Evolutionary conservation across 306 rosid genomes (phyloP).

Genomic region (Vigna mungo): DNA sequence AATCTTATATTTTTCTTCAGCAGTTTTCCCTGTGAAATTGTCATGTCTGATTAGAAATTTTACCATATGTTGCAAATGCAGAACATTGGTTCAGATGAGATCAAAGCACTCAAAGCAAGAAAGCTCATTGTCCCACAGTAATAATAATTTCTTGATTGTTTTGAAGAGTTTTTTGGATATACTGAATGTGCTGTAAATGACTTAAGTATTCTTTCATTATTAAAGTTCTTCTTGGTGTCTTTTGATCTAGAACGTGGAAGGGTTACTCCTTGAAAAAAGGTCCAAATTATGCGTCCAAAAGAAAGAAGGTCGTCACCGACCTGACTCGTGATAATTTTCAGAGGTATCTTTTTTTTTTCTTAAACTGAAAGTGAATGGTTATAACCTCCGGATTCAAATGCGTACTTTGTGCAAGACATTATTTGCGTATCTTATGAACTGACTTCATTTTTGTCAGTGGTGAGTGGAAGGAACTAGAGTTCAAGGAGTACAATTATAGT

Average conservation of each 20-base stretch:
- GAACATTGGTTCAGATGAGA: conserved; percentile 67
- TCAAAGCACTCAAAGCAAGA: conserved; percentile 77
- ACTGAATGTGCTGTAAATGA: conserved; percentile 10
- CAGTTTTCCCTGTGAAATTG: conserved; percentile 30
- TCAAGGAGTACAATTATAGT: conserved; percentile 81
- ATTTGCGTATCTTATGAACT: conserved; percentile 8
- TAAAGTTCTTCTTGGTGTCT: conserved; percentile 11
- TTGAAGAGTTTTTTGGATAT: background rate
- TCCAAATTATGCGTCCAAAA: conserved; percentile 79
- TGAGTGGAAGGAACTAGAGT: conserved; percentile 83
- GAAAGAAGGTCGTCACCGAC: conserved; percentile 80
- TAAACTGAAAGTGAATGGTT: background rate
- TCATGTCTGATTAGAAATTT: conserved; percentile 18
- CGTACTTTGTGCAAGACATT: conserved; percentile 20
- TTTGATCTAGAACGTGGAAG: conserved; percentile 70
- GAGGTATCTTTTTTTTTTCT: conserved; percentile 58
- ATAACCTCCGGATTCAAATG: conserved; percentile 11
- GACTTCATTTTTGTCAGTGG: conserved; percentile 58
- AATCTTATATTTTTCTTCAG: background rate
- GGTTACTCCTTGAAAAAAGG: conserved; percentile 76
- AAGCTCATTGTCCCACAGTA: conserved; percentile 81
- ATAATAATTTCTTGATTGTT: conserved; percentile 35
- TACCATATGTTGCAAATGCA: conserved; percentile 47
- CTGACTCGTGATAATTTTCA: conserved; percentile 82
- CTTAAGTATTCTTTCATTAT: conserved; percentile 20